Percentiles rank a stretch among this genome's conserved stretches.
Conservation (phyloP, 2,329 filamentous ascomycete genomes). For the Elsinoe batatas region DNA sequence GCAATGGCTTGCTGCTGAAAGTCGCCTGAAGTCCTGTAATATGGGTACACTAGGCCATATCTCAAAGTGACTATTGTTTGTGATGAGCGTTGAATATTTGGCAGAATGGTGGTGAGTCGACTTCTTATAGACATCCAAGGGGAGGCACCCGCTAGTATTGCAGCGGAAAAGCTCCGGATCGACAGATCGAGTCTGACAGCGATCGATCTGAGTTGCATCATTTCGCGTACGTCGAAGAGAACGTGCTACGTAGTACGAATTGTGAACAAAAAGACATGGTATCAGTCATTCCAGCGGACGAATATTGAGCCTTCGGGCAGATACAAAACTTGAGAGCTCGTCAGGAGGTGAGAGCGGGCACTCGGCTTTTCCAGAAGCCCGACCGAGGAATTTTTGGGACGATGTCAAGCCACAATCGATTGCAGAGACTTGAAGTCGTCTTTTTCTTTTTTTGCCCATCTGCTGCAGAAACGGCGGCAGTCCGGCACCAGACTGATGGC, state of each 20-base stretch:
- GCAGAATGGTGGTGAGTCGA: no score
- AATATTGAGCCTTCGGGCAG: not conserved
- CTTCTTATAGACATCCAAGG: no score
- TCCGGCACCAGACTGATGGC: not conserved
- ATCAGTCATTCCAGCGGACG: not conserved
- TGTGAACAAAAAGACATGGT: not conserved
- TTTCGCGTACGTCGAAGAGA: not conserved
- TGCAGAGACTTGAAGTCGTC: not conserved
- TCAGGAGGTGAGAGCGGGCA: not conserved
- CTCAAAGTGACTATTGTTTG: no score
- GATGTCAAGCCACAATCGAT: not conserved
- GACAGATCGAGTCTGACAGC: not conserved
- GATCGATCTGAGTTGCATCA: conserved; percentile 2
- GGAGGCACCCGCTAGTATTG: no score
- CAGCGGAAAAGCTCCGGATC: not conserved
- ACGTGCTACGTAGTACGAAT: not conserved
- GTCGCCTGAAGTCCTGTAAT: no score
- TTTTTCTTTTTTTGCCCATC: not conserved
- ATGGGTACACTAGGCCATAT: no score
- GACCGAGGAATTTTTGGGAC: not conserved
- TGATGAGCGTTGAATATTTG: no score
- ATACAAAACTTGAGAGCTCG: no score
- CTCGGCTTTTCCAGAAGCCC: not conserved
- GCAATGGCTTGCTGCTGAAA: no score
- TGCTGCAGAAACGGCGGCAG: not conserved